phyloP scores from a whole-genome alignment of 2,329 filamentous ascomycete genomes.

The Colletotrichum karsti region DNA sequence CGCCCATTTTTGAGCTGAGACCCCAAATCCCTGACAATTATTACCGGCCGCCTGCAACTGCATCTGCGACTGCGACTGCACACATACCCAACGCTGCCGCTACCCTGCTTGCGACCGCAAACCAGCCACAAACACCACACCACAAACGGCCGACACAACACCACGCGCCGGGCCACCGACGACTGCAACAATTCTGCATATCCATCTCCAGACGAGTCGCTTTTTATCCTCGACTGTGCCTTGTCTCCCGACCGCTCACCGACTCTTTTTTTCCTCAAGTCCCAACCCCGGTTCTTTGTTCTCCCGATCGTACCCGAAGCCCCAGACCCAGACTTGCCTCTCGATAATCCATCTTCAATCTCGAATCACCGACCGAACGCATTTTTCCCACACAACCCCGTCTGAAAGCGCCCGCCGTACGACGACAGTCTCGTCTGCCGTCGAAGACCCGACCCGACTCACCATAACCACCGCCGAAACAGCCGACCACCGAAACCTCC shows the following conservation, averaged over 20 bases:
- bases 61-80: not conserved
- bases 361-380: not conserved
- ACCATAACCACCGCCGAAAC: not conserved
- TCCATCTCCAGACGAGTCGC: not conserved
- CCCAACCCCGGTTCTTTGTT: not conserved
- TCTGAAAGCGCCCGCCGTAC: not conserved
- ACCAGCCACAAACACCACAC: conserved; percentile 14
- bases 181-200: not conserved
- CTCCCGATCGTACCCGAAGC: not conserved
- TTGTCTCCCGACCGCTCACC: not conserved
- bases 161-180: not conserved
- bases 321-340: not conserved
- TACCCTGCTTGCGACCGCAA: conserved; percentile 4
- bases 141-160: not conserved
- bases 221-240: not conserved
- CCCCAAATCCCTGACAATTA: not conserved
- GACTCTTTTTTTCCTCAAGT: not conserved
- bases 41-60: not conserved
- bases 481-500: not conserved
- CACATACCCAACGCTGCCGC: conserved; percentile 20
- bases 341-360: not conserved
- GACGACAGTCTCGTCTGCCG: not conserved
- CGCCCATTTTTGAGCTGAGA: conserved; percentile 8
- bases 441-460: not conserved
- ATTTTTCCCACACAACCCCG: not conserved